Base-by-base conservation (phyloP, 2,329 filamentous ascomycete species). In the Phialocephala subalpina region DNA sequence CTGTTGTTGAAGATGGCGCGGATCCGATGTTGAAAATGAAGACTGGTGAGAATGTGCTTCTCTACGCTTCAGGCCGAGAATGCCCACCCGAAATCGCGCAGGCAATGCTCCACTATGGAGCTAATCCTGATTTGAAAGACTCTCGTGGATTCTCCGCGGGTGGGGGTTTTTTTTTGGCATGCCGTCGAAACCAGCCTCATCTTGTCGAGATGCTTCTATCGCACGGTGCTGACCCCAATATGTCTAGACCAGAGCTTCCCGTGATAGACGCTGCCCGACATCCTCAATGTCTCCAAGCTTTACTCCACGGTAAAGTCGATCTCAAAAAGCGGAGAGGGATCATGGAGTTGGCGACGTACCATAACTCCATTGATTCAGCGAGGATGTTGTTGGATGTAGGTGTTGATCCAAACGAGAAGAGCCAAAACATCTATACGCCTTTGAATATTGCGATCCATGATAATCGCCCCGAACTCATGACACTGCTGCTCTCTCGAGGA, bases 361-460 rank as follows among this genome's bases (percentile, higher is more conserved):
- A 89, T n/a, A 85, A 90, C 75, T 83, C 91, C 76, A 82, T 92
- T 16, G 87, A 90, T 67, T 89, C 85, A 38, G 82, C 92, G 77
- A 90, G 90, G 77, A 78, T 91, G 4, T 67, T 42, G 12, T 42
- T 42, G 38, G 18, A 42, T 4, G 38, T n/a, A 14, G 38, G 18
- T 42, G 38, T 14, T 42, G n/a, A n/a, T 16, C 18, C 38, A 9
- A 33, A 33, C 18, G 12, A 42, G 14, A 42, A 42, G 18, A n/a
- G 38, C 38, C 38, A 14, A n/a, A 42, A 42, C 18, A 12, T 14
- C 18, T 42, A 14, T 14, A 42, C 38, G 5, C 12, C 38, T 16
- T 42, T 42, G 38, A 42, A 89, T 0, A 90, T 87, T 0, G 87
- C 88, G 8, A 86, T 91, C 64, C 86, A 88, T 16, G 89, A 91